Conservation (phyloP, 2,329 filamentous ascomycete genomes). For the Leptosphaerulina australis region DNA sequence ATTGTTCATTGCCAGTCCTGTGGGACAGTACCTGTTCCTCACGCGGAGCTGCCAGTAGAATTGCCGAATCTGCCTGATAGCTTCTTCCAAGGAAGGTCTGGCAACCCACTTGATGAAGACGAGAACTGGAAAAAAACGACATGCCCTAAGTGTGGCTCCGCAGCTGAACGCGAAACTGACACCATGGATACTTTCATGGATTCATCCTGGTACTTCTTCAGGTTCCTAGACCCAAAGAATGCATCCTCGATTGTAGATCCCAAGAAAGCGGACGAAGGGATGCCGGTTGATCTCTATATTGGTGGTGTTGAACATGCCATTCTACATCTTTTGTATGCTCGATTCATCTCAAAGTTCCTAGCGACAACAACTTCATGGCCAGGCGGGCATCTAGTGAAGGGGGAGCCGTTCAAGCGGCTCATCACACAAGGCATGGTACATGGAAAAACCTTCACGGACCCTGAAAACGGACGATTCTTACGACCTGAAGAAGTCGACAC, state of each 20-base stretch:
- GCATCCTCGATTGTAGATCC: conserved; percentile 65
- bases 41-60: conserved; percentile 74
- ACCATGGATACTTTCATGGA: conserved; percentile 98
- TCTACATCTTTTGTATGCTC: conserved; percentile 83
- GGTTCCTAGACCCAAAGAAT: conserved; percentile 76
- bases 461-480: conserved; percentile 75
- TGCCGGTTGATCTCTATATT: conserved; percentile 87
- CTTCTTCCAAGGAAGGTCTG: conserved; percentile 71
- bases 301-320: conserved; percentile 92
- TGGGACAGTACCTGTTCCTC: conserved; percentile 78
- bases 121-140: conserved; percentile 74
- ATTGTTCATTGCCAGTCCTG: conserved; percentile 81
- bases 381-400: conserved; percentile 46
- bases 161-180: conserved; percentile 83
- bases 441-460: conserved; percentile 80
- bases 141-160: conserved; percentile 74
- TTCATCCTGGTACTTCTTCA: conserved; percentile 91
- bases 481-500: conserved; percentile 76
- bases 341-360: conserved; percentile 89
- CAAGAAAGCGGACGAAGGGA: conserved; percentile 59
- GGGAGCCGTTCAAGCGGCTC: conserved; percentile 81
- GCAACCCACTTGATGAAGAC: conserved; percentile 77
- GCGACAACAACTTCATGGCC: conserved; percentile 60
- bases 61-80: conserved; percentile 73
- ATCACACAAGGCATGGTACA: conserved; percentile 94